phyloP scores from a whole-genome alignment of 2,329 filamentous ascomycete genomes.

The Trichoderma hamatum region DNA sequence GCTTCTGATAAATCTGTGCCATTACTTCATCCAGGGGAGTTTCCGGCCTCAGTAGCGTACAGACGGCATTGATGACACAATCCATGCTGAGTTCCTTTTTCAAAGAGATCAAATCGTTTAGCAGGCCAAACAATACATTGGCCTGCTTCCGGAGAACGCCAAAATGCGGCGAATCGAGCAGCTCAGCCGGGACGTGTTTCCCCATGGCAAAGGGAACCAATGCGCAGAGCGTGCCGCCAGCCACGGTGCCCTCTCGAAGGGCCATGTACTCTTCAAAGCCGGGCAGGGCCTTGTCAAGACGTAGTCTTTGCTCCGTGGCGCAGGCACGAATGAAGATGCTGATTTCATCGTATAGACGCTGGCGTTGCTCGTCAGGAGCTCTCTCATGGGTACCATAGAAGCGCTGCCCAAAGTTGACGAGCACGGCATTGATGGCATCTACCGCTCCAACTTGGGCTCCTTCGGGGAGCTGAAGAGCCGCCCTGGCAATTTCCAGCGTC shows the following conservation, averaged over 20 bases:
- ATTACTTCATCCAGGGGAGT: constrained; percentile 33
- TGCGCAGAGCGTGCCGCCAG: constrained; percentile 33
- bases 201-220: constrained; percentile 35
- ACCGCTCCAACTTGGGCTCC: background rate
- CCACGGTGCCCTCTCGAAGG: constrained; percentile 37
- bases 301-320: constrained; percentile 35
- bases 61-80: constrained; percentile 38
- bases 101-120: constrained; percentile 40
- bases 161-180: constrained; percentile 24
- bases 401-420: constrained; percentile 33
- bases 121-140: constrained; percentile 33
- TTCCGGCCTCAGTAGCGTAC: constrained; percentile 33
- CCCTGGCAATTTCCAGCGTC: constrained; percentile 32
- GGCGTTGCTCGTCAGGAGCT: constrained; percentile 8
- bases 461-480: constrained; percentile 26
- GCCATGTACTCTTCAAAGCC: constrained; percentile 37
- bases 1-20: constrained; percentile 31
- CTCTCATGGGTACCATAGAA: background rate
- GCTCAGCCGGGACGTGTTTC: constrained; percentile 24
- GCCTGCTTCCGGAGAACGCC: constrained; percentile 34
- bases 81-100: constrained; percentile 38
- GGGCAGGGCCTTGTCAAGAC: constrained; percentile 33
- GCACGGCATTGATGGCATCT: constrained; percentile 34
- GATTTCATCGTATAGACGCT: constrained; percentile 33
- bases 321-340: constrained; percentile 34